A percentile compares a stretch with the other conserved stretches of the same genome.
These are phyloP conservation scores for Pythium vanterpoolii DNA, from an alignment of 352 stramenopile genomes.

Conservation along the genomic window DNA sequence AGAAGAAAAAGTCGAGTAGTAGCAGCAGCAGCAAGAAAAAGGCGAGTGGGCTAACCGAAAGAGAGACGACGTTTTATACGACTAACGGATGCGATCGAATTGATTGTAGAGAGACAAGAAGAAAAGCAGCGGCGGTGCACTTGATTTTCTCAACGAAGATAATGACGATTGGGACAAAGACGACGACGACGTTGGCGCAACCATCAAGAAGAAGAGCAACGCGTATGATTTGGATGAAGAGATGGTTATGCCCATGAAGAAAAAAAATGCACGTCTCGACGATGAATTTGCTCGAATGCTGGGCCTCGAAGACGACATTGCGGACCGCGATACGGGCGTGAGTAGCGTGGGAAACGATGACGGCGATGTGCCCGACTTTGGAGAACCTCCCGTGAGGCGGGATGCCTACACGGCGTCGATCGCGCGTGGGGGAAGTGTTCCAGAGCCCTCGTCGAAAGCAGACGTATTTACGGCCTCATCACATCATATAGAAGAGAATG, in stretches of 20 bases:
- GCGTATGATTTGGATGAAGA: slow-evolving; percentile 25
- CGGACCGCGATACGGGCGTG: background rate
- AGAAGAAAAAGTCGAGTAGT: slow-evolving; percentile 28
- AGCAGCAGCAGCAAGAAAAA: slow-evolving; percentile 27
- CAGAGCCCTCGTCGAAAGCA: background rate
- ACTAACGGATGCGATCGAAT: background rate
- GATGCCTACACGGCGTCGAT: background rate
- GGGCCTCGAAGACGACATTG: slow-evolving; percentile 41
- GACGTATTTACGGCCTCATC: background rate
- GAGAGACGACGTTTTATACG: too few relatives aligned
- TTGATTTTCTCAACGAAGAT: slow-evolving; percentile 28
- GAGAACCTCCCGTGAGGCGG: slow-evolving; percentile 7
- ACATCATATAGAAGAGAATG: background rate
- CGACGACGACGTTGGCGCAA: slow-evolving; percentile 17
- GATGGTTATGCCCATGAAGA: slow-evolving; percentile 16
- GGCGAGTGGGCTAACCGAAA: background rate
- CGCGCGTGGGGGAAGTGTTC: slow-evolving; percentile 1
- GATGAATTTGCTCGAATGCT: slow-evolving; percentile 71
- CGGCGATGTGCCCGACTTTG: background rate
- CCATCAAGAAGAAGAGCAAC: slow-evolving; percentile 2
- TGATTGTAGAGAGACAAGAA: slow-evolving; percentile 33
- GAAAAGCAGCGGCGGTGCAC: slow-evolving; percentile 26
- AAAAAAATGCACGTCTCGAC: slow-evolving; percentile 42
- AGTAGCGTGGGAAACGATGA: background rate
- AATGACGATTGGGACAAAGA: slow-evolving; percentile 21